Evolutionary conservation across 2,329 filamentous ascomycete species (phyloP), one percentile per base, ranked within the genome.

Genomic region (Fusarium fujikuroi): DNA sequence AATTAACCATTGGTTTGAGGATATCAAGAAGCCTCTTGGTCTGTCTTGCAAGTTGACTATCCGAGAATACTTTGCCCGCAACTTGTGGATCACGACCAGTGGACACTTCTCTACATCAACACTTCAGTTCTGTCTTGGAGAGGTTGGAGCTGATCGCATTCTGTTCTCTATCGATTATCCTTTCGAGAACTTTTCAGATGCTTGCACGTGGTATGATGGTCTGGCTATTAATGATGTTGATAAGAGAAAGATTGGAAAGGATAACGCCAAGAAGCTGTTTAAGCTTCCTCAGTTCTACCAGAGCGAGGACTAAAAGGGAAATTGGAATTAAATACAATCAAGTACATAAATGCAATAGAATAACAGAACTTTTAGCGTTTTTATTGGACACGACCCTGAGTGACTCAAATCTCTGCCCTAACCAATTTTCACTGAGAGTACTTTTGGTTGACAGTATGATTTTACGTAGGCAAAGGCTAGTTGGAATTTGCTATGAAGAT

Each of bases 81-180:
- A 89, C 76, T 81, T 90, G 63, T 90, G 86, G 85, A 85, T 89
- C 71, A 90, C 88, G 7, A 89, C 88, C 2, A 85, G 82, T 62
- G 88, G 88, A 0, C 85, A 89, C 75, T 90, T 89, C 73, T 88
- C 85, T 1, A 88, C 87, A 0, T 79, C 84, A 2, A 87, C 86
- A 2, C 77, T 89, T 49, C 81, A 88, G 69, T 89, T 84, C 59
- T 85, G 84, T 50, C 81, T 87, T 25, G 80, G 82, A 25, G 83
- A 88, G 71, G 80, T 89, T 34, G 84, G 86, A 12, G 79, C 85
- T 9, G 86, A 88, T 60, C 78, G 87, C 0, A 85, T 88, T 42
- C 71, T 88, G n/a, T 88, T 87, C 76, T 85, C 83, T 4, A 84
- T 88, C 7, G 87, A 88, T 72, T 88, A 88, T 69, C 87, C 87